These are phyloP conservation scores for Platanus orientalis DNA, from an alignment of 164 flowering plant species.

Conservation along the genomic window DNA sequence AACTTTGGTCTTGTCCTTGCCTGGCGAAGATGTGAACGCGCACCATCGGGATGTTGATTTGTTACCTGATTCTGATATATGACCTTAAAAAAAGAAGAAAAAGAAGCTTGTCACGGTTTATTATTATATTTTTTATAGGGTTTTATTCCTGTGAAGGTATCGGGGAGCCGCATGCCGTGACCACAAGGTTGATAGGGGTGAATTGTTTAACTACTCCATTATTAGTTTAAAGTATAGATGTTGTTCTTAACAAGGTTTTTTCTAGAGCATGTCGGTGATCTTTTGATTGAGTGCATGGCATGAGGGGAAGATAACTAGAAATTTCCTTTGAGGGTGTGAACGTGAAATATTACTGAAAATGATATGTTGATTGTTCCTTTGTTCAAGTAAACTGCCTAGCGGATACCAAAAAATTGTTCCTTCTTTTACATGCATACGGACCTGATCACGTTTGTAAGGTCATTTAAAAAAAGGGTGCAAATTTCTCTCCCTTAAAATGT, in stretches of 20 bases:
- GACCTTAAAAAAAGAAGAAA: neutral
- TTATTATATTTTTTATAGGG: neutral
- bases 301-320: no score
- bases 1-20: neutral
- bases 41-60: neutral
- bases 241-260: neutral
- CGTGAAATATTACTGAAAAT: no score
- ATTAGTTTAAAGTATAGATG: neutral
- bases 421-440: no score
- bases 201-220: neutral
- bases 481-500: no score
- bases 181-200: constrained; percentile 10
- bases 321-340: no score
- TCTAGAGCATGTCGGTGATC: constrained; percentile 3
- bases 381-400: no score
- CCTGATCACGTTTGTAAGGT: no score
- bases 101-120: neutral
- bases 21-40: neutral
- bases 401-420: no score
- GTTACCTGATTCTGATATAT: constrained; percentile 5
- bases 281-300: no score
- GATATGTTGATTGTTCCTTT: no score
- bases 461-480: no score
- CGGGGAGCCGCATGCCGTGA: constrained; percentile 21
- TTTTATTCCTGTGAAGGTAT: neutral